Conservation (phyloP, 129 eudicot genomes). For the Helichrysum umbraculigerum region DNA sequence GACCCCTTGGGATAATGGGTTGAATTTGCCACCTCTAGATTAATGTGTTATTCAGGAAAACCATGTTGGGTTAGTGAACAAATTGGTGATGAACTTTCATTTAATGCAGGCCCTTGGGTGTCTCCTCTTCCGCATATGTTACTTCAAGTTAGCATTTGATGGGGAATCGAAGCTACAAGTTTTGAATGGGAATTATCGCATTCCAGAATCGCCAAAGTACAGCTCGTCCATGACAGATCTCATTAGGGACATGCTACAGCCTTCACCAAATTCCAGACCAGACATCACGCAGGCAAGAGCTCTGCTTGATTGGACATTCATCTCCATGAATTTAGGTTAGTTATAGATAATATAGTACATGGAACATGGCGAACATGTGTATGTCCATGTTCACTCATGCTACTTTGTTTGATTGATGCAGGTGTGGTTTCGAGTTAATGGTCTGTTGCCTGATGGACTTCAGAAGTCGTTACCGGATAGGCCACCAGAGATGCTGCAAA, state of each 20-base stretch:
- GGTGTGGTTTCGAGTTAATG: slow-evolving; percentile 98
- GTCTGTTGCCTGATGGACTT: slow-evolving; percentile 63
- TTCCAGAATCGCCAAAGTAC: slow-evolving; percentile 94
- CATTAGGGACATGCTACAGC: slow-evolving; percentile 84
- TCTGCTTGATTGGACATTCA: slow-evolving; percentile 96
- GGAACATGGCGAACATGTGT: slow-evolving; percentile 47
- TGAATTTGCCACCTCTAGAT: not conserved
- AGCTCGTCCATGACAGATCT: slow-evolving; percentile 63
- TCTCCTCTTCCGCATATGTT: slow-evolving; percentile 84
- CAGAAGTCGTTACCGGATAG: slow-evolving; percentile 95
- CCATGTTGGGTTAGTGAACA: not conserved
- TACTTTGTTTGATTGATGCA: slow-evolving; percentile 39
- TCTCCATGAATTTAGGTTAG: slow-evolving; percentile 93
- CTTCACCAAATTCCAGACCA: slow-evolving; percentile 92
- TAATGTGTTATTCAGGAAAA: too few relatives aligned
- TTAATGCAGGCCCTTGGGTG: slow-evolving; percentile 87
- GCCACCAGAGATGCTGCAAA: slow-evolving; percentile 75
- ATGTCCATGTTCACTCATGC: slow-evolving; percentile 38
- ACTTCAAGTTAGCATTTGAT: slow-evolving; percentile 93
- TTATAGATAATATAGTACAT: slow-evolving; percentile 59
- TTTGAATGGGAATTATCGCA: slow-evolving; percentile 92
- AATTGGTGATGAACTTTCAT: slow-evolving; percentile 12
- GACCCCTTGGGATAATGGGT: not conserved
- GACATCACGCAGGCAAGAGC: slow-evolving; percentile 99
- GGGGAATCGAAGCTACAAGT: slow-evolving; percentile 99